A percentile compares a stretch with the other conserved stretches of the same genome.
Evolutionary conservation across 768 basidiomycete species (phyloP).

Genomic region (Leccinum disarticulatum): DNA sequence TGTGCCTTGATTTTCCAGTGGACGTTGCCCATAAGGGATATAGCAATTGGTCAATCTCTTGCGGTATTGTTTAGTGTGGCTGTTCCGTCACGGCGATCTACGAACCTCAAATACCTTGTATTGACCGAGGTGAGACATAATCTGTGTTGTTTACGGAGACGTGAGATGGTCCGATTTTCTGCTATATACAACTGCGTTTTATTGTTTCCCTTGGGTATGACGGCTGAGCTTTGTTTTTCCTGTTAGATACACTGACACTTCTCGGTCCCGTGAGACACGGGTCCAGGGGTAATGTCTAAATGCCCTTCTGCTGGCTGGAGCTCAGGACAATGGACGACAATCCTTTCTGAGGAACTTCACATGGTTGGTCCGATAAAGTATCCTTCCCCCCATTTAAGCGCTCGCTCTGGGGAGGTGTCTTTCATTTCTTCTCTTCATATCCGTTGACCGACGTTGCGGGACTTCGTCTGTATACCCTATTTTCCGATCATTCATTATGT

Average conservation of each 20-base stretch:
- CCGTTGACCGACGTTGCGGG: constrained; percentile 42
- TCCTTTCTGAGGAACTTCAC: constrained; percentile 11
- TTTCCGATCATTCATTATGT: not conserved
- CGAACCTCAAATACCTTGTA: constrained; percentile 16
- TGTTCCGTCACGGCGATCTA: constrained; percentile 8
- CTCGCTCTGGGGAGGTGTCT: not conserved
- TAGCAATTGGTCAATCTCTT: not conserved
- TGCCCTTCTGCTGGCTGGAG: constrained; percentile 1
- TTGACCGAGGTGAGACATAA: constrained; percentile 35
- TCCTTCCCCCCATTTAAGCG: constrained; percentile 21
- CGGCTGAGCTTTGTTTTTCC: constrained; percentile 25
- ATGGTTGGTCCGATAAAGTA: constrained; percentile 12
- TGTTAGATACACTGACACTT: constrained; percentile 6
- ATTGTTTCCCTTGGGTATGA: constrained; percentile 24
- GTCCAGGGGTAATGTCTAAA: constrained; percentile 4
- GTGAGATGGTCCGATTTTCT: constrained; percentile 5
- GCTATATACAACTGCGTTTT: constrained; percentile 5
- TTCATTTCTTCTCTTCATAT: constrained; percentile 14
- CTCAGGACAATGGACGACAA: constrained; percentile 24
- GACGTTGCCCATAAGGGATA: not conserved
- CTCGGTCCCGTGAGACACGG: constrained; percentile 12
- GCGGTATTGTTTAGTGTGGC: constrained; percentile 17
- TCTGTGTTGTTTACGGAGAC: constrained; percentile 19
- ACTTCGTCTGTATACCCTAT: constrained; percentile 39
- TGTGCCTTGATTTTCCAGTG: constrained; percentile 9